Base-by-base conservation (phyloP, 2,329 filamentous ascomycete genomes). In the Sclerotinia subarctica region DNA sequence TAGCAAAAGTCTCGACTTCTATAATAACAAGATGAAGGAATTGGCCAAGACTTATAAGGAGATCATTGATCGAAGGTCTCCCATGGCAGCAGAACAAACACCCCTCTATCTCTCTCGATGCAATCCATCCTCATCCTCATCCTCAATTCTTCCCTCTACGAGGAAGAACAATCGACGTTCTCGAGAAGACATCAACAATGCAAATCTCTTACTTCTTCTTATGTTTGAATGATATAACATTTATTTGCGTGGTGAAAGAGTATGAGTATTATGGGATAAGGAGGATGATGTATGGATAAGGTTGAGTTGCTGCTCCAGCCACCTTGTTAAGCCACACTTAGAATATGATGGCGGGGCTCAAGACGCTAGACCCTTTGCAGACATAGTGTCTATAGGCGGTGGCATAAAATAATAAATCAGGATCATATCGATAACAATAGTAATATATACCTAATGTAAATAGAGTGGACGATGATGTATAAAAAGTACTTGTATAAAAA, bases 201-300 rank as follows among this genome's bases (percentile, higher is more conserved):
- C 53, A 21, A 66, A 51, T 19, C 46, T 66, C n/a, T 2, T 66
- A 13, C 42, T 66, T 24, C 44, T 66, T 38, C 51, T 66, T 19
- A 42, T 66, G 64, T 21, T 59, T 49, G 53, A 35, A 66, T 66
- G 6, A 66, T 38, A 24, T 5, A 32, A 11, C 38, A 38, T 24
- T 19, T 19, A 26, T 26, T 44, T 21, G n/a, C 47, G 21, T 42
- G n/a, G 56, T 26, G 8, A 26, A 8, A 24, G 11, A 2, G 7
- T 56, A 15, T 2, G 15, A 13, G 11, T 10, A 35, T 19, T 6
- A 21, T 2, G 21, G 21, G 47, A 11, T 4, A 4, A 21, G 7
- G 24, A 21, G 7, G 24, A n/a, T 44, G 35, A 42, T 42, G 6
- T 11, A 13, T 26, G 35, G 35, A 42, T 42, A 42, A 42, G 11